phyloP scores from a whole-genome alignment of 108 stramenopile genomes.

The Hondaea fermentalgiana region DNA sequence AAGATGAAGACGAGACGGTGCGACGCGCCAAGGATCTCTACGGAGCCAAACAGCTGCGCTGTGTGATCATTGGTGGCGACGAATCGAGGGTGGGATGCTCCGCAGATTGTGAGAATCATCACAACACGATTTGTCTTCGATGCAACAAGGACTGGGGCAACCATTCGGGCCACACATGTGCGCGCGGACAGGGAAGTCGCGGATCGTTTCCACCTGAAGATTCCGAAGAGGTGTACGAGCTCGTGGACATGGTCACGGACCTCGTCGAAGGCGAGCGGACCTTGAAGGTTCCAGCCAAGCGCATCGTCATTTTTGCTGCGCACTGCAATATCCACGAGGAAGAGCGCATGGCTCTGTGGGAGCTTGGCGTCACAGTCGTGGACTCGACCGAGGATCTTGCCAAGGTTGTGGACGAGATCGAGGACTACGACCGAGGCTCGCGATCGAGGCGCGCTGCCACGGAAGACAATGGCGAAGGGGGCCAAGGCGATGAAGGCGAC shows the following conservation, averaged over 20 bases:
- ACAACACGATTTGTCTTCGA: slow-evolving; percentile 13
- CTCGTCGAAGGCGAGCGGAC: slow-evolving; percentile 11
- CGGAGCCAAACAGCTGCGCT: slow-evolving; percentile 14
- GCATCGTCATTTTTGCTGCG: slow-evolving; percentile 20
- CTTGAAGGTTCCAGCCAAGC: not conserved
- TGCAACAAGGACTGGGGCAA: slow-evolving; percentile 6
- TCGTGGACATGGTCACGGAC: not conserved
- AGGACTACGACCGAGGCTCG: not conserved
- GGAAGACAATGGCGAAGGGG: not conserved
- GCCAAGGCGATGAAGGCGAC: not conserved
- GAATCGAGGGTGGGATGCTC: not conserved
- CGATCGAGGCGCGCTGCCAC: not conserved
- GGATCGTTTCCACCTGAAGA: not conserved
- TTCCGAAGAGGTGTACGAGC: not conserved
- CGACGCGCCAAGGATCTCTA: not conserved
- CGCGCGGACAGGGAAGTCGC: not conserved
- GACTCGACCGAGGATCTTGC: slow-evolving; percentile 16
- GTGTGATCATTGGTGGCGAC: slow-evolving; percentile 28
- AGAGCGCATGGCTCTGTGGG: slow-evolving; percentile 25
- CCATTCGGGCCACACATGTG: slow-evolving; percentile 18
- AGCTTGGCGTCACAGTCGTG: slow-evolving; percentile 4
- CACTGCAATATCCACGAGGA: slow-evolving; percentile 11
- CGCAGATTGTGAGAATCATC: not conserved
- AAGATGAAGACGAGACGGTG: slow-evolving; percentile 21
- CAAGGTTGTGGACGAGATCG: not conserved